Base-by-base conservation (phyloP, 2,329 filamentous ascomycete species). In the Nemania serpens region DNA sequence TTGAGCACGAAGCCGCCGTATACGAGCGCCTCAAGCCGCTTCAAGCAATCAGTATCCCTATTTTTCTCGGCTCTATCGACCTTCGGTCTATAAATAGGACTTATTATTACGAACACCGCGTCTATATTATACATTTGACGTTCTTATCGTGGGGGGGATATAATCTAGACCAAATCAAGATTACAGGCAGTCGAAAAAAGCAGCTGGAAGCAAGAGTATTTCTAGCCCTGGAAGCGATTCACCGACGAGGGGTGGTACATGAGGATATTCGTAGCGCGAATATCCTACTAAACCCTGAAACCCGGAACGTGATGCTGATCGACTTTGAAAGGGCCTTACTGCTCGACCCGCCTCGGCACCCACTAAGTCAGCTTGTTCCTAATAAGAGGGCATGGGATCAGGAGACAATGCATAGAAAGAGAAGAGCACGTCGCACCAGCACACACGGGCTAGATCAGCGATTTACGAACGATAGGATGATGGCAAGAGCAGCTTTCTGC, bases 21-120 rank as follows among this genome's bases (percentile, higher is more conserved):
- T 80, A 80, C 59, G 10, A 66, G 12, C 71, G 69, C n/a, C 69
- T 79, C 0, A 17, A 60, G 48, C 50, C 66, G 10, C 46, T 76
- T 18, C 73, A 81, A 66, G 76, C 77, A 7, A 52, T 59, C 12
- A 13, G 66, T n/a, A 59, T 79, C 18, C 76, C 76, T 18, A 71
- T 81, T 1, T 77, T 75, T 36, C 72, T 79, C 5, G 74, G 75
- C 5, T 65, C 70, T 10, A 69, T 79, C 41, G 72, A 79, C 65
- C 73, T 80, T 29, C 64, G 68, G 43, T 25, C 51, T 3, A 62
- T 77, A 10, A 53, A 66, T 6, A 73, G 69, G 61, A 73, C 59
- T 2, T 77, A 76, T 61, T 75, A 74, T 59, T 75, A 74, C 45
- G 64, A 73, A 58, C 58, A 70, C 48, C 64, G 69, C 7, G 72